Conservation (phyloP, 352 stramenopile species). For the Pilasporangium apinafurcum region DNA sequence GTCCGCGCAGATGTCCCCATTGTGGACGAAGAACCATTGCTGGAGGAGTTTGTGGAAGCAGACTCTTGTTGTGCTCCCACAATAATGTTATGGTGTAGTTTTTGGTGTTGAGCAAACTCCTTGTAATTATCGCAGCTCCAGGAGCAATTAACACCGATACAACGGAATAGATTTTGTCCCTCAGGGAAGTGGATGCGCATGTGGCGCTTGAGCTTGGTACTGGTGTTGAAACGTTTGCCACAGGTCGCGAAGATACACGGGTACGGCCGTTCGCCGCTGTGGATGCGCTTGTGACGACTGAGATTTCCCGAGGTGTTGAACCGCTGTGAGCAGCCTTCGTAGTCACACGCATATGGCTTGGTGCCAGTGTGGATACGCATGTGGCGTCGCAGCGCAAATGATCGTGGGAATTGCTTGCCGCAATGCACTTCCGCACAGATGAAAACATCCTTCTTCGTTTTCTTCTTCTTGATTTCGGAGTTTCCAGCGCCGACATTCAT, state of each 20-base stretch:
- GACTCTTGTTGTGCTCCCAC: slow-evolving; percentile 35
- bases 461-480: slow-evolving; percentile 27
- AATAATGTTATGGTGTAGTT: slow-evolving; percentile 68
- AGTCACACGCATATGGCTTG: slow-evolving; percentile 79
- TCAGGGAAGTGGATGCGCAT: slow-evolving; percentile 86
- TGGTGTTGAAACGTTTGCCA: slow-evolving; percentile 85
- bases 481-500: neutral
- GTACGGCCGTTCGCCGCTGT: slow-evolving; percentile 79
- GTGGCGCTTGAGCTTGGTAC: slow-evolving; percentile 86
- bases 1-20: neutral
- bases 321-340: slow-evolving; percentile 59
- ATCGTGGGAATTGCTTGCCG: slow-evolving; percentile 79
- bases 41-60: neutral
- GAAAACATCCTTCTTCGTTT: slow-evolving; percentile 50
- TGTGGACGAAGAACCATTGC: neutral
- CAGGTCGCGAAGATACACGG: slow-evolving; percentile 70
- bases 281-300: slow-evolving; percentile 84
- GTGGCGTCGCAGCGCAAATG: slow-evolving; percentile 76
- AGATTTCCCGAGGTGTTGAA: slow-evolving; percentile 88
- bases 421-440: slow-evolving; percentile 72
- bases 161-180: slow-evolving; percentile 68
- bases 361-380: slow-evolving; percentile 82
- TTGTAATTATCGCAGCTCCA: slow-evolving; percentile 84
- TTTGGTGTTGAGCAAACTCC: slow-evolving; percentile 71
- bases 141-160: slow-evolving; percentile 40